Evolutionary conservation across 345 rosid genomes (phyloP).

Genomic region (Jatropha curcas): DNA sequence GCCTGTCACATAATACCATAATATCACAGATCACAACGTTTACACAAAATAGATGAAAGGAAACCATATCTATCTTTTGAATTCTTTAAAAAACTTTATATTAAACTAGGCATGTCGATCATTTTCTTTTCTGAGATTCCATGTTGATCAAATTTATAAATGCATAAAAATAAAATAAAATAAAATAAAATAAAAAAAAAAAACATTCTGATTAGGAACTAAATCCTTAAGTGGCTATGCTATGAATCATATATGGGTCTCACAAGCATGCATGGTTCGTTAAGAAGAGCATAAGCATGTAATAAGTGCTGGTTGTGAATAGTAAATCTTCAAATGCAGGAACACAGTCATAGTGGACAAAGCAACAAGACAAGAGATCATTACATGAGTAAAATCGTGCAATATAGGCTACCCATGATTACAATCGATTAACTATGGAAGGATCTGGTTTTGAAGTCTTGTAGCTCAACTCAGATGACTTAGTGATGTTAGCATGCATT

Average conservation of each 20-base stretch:
- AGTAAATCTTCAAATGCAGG: background rate
- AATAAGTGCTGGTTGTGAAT: too few species aligned
- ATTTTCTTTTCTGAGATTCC: background rate
- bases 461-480: background rate
- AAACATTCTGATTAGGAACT: too few species aligned
- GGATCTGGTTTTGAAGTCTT: background rate
- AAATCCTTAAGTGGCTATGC: too few species aligned
- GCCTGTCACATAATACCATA: slow-evolving; percentile 40
- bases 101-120: background rate
- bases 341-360: background rate
- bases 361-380: background rate
- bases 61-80: background rate
- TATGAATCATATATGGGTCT: too few species aligned
- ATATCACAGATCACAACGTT: slow-evolving; percentile 7
- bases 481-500: background rate
- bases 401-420: background rate
- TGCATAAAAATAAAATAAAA: background rate
- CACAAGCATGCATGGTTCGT: too few species aligned
- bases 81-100: background rate
- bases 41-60: background rate
- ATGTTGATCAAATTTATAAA: background rate
- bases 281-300: too few species aligned
- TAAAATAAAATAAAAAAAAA: background rate
- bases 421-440: background rate
- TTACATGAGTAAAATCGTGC: background rate